Evolutionary conservation across 75 land plant species (phyloP), one percentile per base, ranked within the genome.

Genomic region (Pinus albicaulis): DNA sequence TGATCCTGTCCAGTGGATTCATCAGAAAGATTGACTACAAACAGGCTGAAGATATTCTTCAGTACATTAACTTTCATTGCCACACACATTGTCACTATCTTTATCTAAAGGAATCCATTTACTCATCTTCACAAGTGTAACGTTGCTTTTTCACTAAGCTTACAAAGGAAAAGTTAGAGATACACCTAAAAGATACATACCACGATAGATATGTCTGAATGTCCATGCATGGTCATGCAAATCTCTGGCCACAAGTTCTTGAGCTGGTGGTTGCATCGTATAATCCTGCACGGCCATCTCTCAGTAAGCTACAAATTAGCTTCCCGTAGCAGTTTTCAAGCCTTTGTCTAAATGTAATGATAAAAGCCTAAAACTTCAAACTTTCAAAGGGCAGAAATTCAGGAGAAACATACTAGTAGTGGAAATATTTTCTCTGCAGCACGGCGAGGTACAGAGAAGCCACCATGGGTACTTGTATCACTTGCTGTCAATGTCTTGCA

Each of bases 341-440:
- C n/a, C 52, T 20, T 68, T 68, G 3, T 14, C 41, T 3, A 34
- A 68, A 20, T 20, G 22, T 61, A 23, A 61, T 61, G 41, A 68
- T 0, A 68, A 68, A 68, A 20, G n/a, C 71, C 53, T 19, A 31
- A 1, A 38, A 7, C 52, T 38, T 31, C 17, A 15, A 64, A 64
- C 68, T 64, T 64, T 31, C n/a, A 5, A 12, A 64, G n/a, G 38
- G 34, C 6, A 64, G 17, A 34, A 64, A 17, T 64, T 28, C 19
- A 52, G 56, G 19, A 72, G 25, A 55, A 23, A 5, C 87, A 60
- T 82, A 94, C 97, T 34, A 94, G 83, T 75, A 91, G 88, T 15
- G 97, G 97, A 68, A 94, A 94, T 38, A 92, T 88, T 82, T 94
- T 94, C 80, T 94, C 97, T 64, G 97, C 97, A 24, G 97, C 89